Conservation (phyloP, 768 basidiomycete species). For the Phallus indusiatus region DNA sequence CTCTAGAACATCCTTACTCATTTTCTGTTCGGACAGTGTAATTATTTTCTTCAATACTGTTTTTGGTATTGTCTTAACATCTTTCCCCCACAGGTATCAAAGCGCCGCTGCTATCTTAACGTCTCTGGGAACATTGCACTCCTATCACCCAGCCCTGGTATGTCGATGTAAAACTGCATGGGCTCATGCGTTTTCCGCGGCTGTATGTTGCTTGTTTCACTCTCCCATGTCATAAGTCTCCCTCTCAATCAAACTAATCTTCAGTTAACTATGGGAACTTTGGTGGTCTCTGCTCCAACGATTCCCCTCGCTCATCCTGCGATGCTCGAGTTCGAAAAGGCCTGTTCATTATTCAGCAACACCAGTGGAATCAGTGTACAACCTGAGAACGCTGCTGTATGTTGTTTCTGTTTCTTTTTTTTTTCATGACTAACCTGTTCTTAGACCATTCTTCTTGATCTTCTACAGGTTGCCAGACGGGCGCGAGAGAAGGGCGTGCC, state of each 20-base stretch:
- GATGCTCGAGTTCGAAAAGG: slow-evolving; percentile 8
- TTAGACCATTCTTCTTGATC: slow-evolving; percentile 1
- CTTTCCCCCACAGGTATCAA: slow-evolving; percentile 1
- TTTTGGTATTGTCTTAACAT: neutral
- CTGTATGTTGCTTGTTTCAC: neutral
- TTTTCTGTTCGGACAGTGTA: slow-evolving; percentile 7
- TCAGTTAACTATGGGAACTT: slow-evolving; percentile 8
- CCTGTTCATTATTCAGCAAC: slow-evolving; percentile 5
- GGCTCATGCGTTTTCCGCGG: slow-evolving; percentile 7
- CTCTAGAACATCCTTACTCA: slow-evolving; percentile 4
- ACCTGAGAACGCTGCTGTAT: slow-evolving; percentile 55
- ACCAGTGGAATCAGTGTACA: slow-evolving; percentile 47
- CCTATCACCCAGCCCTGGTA: slow-evolving; percentile 3
- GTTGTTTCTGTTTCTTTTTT: slow-evolving; percentile 15
- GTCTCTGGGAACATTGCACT: neutral
- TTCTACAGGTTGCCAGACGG: neutral
- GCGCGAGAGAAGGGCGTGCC: slow-evolving; percentile 6
- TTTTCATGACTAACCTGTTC: neutral
- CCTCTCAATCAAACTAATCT: neutral
- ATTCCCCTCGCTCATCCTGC: slow-evolving; percentile 9
- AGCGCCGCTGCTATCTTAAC: slow-evolving; percentile 5
- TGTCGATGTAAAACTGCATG: slow-evolving; percentile 9
- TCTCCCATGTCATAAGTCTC: neutral
- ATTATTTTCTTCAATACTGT: neutral
- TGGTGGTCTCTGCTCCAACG: slow-evolving; percentile 6